phyloP scores from a whole-genome alignment of 2,329 filamentous ascomycete species.

The Alternaria burnsii region DNA sequence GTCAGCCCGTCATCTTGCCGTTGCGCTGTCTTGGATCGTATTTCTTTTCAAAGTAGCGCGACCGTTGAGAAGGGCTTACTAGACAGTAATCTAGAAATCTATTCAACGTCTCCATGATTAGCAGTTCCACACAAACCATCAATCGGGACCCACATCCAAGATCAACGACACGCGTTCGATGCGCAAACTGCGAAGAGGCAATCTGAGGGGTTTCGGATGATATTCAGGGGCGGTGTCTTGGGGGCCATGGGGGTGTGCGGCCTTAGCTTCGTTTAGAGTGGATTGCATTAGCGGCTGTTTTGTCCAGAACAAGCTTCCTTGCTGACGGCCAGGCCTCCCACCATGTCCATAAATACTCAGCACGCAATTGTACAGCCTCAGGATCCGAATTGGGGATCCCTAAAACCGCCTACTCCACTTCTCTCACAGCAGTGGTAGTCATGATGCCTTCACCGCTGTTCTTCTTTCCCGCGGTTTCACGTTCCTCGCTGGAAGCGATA shows the following conservation, averaged over 20 bases:
- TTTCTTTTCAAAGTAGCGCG: not conserved
- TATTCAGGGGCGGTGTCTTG: constrained; percentile 9
- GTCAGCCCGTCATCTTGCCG: not conserved
- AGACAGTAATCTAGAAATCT: not conserved
- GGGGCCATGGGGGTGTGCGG: not conserved
- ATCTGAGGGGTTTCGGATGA: not conserved
- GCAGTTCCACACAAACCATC: constrained; percentile 2
- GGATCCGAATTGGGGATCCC: not conserved
- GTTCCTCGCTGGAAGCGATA: constrained; percentile 28
- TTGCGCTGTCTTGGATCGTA: not conserved
- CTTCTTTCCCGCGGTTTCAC: constrained; percentile 27
- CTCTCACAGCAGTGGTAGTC: constrained; percentile 24
- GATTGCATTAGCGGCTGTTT: constrained; percentile 13
- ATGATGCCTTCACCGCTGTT: constrained; percentile 21
- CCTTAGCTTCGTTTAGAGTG: constrained; percentile 1
- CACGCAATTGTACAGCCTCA: not conserved
- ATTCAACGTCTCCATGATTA: constrained; percentile 4
- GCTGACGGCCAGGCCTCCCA: constrained; percentile 6
- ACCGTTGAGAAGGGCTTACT: not conserved
- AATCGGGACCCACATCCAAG: constrained; percentile 6
- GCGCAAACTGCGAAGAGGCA: constrained; percentile 1
- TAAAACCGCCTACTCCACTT: constrained; percentile 15
- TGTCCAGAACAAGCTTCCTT: constrained; percentile 8
- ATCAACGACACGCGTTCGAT: constrained; percentile 17
- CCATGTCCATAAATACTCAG: not conserved